Conservation (phyloP, 208 protist genomes). For the Acanthamoeba royreba region DNA sequence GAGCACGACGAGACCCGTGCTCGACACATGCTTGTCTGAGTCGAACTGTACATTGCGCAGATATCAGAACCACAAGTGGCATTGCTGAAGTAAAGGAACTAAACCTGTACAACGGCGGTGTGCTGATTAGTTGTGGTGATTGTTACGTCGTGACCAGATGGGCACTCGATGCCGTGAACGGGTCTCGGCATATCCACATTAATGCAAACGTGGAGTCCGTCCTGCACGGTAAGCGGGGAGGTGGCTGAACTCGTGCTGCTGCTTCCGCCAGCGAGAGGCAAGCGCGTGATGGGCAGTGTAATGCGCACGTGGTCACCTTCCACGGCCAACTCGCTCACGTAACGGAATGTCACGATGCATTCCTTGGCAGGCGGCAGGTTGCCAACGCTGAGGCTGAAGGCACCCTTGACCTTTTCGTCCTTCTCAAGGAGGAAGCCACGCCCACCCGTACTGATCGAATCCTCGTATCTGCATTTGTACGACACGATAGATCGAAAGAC, state of each 20-base stretch:
- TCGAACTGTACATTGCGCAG: background rate
- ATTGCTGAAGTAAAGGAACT: too few species aligned
- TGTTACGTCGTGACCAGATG: background rate
- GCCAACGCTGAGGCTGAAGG: conserved; percentile 50
- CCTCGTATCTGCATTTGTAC: conserved; percentile 34
- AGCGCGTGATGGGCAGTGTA: conserved; percentile 46
- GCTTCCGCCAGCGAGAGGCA: background rate
- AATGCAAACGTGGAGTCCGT: background rate
- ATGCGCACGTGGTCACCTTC: conserved; percentile 32
- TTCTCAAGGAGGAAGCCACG: conserved; percentile 37
- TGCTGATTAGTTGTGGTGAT: background rate
- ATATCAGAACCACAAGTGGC: background rate
- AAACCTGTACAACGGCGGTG: background rate
- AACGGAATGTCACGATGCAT: conserved; percentile 52
- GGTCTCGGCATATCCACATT: background rate
- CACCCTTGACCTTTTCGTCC: background rate
- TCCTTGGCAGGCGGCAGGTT: conserved; percentile 49
- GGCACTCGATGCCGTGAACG: background rate
- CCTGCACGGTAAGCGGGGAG: background rate
- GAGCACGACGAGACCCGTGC: background rate
- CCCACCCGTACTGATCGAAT: background rate
- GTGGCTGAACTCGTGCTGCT: background rate
- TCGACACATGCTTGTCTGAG: background rate
- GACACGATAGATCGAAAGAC: too few species aligned
- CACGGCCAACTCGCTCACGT: conserved; percentile 53